Evolutionary conservation across 306 rosid genomes (phyloP), one percentile per base, ranked within the genome.

Genomic region (Fragaria nilgerrensis): DNA sequence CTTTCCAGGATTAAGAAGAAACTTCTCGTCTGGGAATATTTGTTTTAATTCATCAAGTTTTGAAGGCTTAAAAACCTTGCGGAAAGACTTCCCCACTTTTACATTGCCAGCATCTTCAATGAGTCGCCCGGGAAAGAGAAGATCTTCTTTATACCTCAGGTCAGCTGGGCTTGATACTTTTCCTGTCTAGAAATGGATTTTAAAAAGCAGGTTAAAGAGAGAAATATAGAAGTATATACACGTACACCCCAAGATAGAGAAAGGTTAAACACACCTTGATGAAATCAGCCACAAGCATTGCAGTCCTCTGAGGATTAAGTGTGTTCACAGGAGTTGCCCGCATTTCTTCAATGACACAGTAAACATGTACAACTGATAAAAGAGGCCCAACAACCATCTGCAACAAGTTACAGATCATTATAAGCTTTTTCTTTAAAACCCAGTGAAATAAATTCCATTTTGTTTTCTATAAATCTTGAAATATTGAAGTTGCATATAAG

Each of bases 231-330:
- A 34, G 16, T 12, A 58, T 7, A 36, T 1, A 58, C n/a, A 59
- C 12, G 14, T 9, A 27, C 14, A 23, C 34, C 14, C 16, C 32
- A 32, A 5, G 48, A 15, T 10, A 15, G n/a, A 20, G 62, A 53
- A 29, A 37, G 23, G 44, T 41, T 23, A n/a, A 74, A 80, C 82
- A 75, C 41, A 88, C 97, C 96, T 89, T 82, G 61, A 95, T 69
- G 82, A 88, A 95, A 90, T 95, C 92, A 36, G 96, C 91, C 75
- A 95, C 96, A 52, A 95, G 72, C 93, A 95, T 80, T 43, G 96
- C 97, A 36, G 97, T 90, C 85, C 97, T 90, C 86, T 86, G 96
- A 15, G 97, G 96, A 87, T 92, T 92, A 84, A 95, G 81, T 37
- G 98, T 95, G 85, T 92, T 89, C 77, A 95, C 74, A 34, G 98